Percentiles rank a stretch among this genome's conserved stretches.
Evolutionary conservation across 192 early-diverging fungal genomes (phyloP).

Genomic region (Podochytrium sp.): DNA sequence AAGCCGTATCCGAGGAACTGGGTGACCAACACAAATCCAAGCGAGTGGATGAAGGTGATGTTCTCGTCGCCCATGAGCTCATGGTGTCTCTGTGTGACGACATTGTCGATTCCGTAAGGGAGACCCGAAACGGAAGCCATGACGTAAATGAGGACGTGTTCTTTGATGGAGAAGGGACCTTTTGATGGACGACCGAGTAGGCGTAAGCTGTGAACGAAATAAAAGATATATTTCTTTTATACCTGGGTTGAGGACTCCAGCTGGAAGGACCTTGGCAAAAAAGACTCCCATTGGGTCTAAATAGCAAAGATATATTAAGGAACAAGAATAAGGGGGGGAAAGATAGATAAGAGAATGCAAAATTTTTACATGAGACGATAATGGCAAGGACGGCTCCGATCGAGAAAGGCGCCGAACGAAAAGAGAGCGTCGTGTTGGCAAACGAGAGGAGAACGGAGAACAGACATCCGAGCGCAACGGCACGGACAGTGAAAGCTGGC

Average conservation of each 20-base stretch:
- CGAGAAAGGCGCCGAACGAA: slow-evolving; percentile 55
- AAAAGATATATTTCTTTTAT: too few relatives aligned
- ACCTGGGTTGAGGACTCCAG: slow-evolving; percentile 73
- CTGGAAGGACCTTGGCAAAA: slow-evolving; percentile 2
- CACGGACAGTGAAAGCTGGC: slow-evolving; percentile 36
- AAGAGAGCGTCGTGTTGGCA: slow-evolving; percentile 34
- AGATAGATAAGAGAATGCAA: too few relatives aligned
- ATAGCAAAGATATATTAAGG: too few relatives aligned
- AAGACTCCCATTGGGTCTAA: slow-evolving; percentile 63
- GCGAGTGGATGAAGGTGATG: slow-evolving; percentile 26
- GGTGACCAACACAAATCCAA: slow-evolving; percentile 64
- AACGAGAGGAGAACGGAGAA: slow-evolving; percentile 19
- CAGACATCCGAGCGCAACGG: slow-evolving; percentile 27
- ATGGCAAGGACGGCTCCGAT: slow-evolving; percentile 74
- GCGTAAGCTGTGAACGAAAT: too few relatives aligned
- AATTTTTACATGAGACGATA: slow-evolving; percentile 73
- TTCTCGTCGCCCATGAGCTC: slow-evolving; percentile 1
- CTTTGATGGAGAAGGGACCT: slow-evolving; percentile 85
- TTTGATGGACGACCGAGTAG: too few relatives aligned
- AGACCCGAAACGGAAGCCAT: neutral
- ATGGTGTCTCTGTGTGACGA: neutral
- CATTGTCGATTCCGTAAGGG: slow-evolving; percentile 16
- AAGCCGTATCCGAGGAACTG: slow-evolving; percentile 70
- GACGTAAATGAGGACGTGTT: slow-evolving; percentile 76
- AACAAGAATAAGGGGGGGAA: too few relatives aligned